phyloP scores from a whole-genome alignment of 768 basidiomycete genomes.

The Aureoboletus auriporus region DNA sequence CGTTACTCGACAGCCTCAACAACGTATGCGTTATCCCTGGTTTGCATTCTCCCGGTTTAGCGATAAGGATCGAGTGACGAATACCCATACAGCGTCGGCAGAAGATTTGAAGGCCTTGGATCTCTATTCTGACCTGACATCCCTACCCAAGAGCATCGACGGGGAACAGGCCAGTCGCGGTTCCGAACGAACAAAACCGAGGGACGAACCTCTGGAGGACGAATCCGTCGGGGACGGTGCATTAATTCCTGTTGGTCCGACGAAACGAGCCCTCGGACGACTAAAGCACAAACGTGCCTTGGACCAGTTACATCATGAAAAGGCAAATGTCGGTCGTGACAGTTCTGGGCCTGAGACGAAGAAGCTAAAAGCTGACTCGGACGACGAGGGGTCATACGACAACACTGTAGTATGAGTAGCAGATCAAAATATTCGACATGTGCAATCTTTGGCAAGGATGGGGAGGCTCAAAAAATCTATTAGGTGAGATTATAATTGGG shows the following conservation, averaged over 20 bases:
- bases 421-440: too few species aligned
- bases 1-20: conserved; percentile 45
- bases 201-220: conserved; percentile 8
- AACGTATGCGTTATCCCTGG: conserved; percentile 43
- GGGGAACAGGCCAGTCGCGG: conserved; percentile 41
- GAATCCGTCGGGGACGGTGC: conserved; percentile 4
- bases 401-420: background rate
- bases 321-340: background rate
- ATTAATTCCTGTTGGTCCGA: conserved; percentile 23
- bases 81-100: conserved; percentile 37
- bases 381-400: conserved; percentile 1
- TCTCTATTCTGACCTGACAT: conserved; percentile 53
- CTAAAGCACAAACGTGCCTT: conserved; percentile 51
- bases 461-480: too few species aligned
- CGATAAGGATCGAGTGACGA: background rate
- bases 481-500: too few species aligned
- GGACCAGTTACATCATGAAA: conserved; percentile 18
- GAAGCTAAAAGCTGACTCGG: conserved; percentile 14
- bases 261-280: conserved; percentile 45
- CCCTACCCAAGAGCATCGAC: conserved; percentile 58
- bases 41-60: conserved; percentile 21
- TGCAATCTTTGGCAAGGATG: too few species aligned
- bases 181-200: conserved; percentile 22
- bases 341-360: conserved; percentile 9
- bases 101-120: conserved; percentile 52